phyloP scores from a whole-genome alignment of 2,329 filamentous ascomycete genomes.

The Fusarium sp. region DNA sequence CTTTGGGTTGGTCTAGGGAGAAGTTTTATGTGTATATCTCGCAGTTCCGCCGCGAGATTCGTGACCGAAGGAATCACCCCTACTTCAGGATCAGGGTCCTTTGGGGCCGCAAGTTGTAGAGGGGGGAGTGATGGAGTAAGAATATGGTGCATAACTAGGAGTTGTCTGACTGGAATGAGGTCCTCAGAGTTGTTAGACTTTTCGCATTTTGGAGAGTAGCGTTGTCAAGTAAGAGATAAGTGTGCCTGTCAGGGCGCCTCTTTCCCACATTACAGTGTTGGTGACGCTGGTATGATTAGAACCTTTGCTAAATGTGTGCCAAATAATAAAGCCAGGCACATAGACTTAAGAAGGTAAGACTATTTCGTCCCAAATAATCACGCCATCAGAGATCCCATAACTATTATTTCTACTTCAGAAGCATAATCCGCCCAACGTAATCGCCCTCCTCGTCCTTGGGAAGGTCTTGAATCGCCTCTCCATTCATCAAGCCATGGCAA shows the following conservation, averaged over 20 bases:
- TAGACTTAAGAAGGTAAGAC: neutral
- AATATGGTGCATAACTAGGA: neutral
- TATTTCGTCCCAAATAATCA: neutral
- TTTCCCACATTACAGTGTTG: neutral
- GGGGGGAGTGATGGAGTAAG: neutral
- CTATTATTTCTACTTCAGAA: neutral
- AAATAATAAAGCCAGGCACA: neutral
- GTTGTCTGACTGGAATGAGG: neutral
- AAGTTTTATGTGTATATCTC: slow-evolving; percentile 28
- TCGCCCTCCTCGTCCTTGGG: neutral
- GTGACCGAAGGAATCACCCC: slow-evolving; percentile 21
- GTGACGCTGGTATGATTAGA: neutral
- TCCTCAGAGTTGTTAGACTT: neutral
- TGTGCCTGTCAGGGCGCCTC: neutral
- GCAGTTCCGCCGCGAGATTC: slow-evolving; percentile 24
- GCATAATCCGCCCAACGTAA: neutral
- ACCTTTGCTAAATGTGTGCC: too few relatives aligned
- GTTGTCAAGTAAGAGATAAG: neutral
- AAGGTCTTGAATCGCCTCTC: slow-evolving; percentile 18
- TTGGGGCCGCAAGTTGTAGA: slow-evolving; percentile 22
- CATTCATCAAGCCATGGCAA: slow-evolving; percentile 34
- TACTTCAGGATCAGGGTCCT: slow-evolving; percentile 12
- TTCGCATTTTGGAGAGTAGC: neutral
- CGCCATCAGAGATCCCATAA: neutral
- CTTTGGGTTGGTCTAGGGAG: slow-evolving; percentile 24